Percentiles rank a stretch among this genome's conserved stretches.
Conservation (phyloP, 1,139 yeast genomes). For the Hyphopichia fennica region DNA sequence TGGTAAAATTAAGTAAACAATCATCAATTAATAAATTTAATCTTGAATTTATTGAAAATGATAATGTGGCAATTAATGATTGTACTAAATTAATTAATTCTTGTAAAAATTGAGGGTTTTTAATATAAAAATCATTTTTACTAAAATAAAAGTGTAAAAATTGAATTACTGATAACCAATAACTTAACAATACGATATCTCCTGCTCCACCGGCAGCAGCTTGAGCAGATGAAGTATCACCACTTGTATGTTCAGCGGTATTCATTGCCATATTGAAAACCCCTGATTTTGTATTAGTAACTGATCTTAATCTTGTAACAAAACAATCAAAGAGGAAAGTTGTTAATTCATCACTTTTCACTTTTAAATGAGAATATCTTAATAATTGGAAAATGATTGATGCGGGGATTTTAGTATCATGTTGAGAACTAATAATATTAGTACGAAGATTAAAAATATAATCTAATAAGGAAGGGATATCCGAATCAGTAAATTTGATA, state of each 20-base stretch:
- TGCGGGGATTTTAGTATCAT: conserved; percentile 65
- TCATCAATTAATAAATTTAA: conserved; percentile 57
- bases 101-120: conserved; percentile 59
- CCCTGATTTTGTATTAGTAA: conserved; percentile 60
- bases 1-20: conserved; percentile 63
- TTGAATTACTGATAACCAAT: conserved; percentile 71
- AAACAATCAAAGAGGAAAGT: conserved; percentile 61
- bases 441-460: conserved; percentile 48
- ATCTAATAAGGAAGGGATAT: conserved; percentile 61
- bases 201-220: conserved; percentile 42
- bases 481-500: conserved; percentile 64
- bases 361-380: conserved; percentile 60
- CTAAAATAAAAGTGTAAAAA: conserved; percentile 64
- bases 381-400: conserved; percentile 66
- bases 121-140: conserved; percentile 54
- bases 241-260: conserved; percentile 19
- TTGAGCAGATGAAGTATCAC: conserved; percentile 15
- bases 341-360: conserved; percentile 53
- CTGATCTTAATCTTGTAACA: conserved; percentile 59
- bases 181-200: conserved; percentile 68
- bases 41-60: conserved; percentile 64
- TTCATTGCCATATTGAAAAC: conserved; percentile 48
- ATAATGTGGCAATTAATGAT: conserved; percentile 60
- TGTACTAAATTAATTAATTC: conserved; percentile 60
- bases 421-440: conserved; percentile 33